phyloP scores from a whole-genome alignment of 768 basidiomycete genomes.

The Naganishia onofrii region DNA sequence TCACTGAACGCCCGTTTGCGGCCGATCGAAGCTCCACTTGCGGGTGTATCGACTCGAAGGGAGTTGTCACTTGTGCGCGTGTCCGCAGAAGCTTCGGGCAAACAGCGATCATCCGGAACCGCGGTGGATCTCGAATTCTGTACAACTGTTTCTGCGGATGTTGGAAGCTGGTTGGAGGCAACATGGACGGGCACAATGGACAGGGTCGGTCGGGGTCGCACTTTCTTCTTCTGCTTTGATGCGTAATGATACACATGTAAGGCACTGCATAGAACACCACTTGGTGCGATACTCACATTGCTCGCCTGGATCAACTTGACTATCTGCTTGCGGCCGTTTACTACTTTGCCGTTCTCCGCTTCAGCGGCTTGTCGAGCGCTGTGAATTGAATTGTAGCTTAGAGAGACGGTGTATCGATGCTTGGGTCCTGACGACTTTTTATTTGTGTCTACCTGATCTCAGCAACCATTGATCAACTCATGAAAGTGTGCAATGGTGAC shows the following conservation, averaged over 20 bases:
- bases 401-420: neutral
- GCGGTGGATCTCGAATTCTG: neutral
- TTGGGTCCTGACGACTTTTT: neutral
- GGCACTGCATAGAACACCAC: neutral
- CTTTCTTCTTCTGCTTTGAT: neutral
- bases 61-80: neutral
- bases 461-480: too few relatives aligned
- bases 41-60: neutral
- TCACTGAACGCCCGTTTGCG: slow-evolving; percentile 16
- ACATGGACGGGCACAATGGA: too few relatives aligned
- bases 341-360: neutral
- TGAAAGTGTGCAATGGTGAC: neutral
- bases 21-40: neutral
- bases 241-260: neutral
- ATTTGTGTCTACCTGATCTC: neutral
- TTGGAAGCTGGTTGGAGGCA: too few relatives aligned
- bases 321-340: neutral
- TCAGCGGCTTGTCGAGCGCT: slow-evolving; percentile 6
- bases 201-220: too few relatives aligned
- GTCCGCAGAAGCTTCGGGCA: neutral
- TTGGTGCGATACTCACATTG: neutral
- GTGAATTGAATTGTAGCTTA: slow-evolving; percentile 21
- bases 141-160: too few relatives aligned
- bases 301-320: neutral
- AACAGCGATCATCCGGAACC: too few relatives aligned